Conservation (phyloP, 768 basidiomycete species). For the Amyloporia xantha region DNA sequence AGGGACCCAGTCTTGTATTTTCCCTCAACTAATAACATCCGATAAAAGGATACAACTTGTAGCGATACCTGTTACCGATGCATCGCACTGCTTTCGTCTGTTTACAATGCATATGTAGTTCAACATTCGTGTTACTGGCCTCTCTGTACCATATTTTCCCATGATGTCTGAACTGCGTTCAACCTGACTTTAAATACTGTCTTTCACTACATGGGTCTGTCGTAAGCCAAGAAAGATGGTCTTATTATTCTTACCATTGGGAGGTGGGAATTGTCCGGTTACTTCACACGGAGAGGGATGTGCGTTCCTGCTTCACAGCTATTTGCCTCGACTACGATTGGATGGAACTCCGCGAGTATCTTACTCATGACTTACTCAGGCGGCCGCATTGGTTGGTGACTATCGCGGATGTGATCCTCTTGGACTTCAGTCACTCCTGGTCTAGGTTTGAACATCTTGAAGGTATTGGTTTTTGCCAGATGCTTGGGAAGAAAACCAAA, state of each 20-base stretch:
- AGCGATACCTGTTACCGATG: no score
- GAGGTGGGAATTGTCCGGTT: no score
- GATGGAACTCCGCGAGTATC: no score
- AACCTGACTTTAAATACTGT: no score
- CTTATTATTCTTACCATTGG: background rate
- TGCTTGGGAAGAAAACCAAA: no score
- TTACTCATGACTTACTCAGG: background rate
- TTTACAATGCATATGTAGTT: no score
- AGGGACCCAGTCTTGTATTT: slow-evolving; percentile 15
- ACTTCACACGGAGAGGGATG: no score
- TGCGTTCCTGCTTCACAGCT: background rate
- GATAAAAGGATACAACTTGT: background rate
- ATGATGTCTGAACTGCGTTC: no score
- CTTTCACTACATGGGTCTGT: background rate
- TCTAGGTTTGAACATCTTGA: background rate
- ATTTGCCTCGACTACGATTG: background rate
- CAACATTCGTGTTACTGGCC: no score
- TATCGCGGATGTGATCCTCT: background rate
- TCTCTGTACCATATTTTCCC: no score
- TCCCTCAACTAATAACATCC: slow-evolving; percentile 8
- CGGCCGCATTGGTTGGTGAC: background rate
- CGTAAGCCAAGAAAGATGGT: background rate
- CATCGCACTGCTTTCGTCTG: background rate
- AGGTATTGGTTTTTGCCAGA: no score
- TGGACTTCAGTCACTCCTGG: background rate